Evolutionary conservation across 1,284 basidiomycete species (phyloP).

Genomic region (Megacollybia platyphylla): DNA sequence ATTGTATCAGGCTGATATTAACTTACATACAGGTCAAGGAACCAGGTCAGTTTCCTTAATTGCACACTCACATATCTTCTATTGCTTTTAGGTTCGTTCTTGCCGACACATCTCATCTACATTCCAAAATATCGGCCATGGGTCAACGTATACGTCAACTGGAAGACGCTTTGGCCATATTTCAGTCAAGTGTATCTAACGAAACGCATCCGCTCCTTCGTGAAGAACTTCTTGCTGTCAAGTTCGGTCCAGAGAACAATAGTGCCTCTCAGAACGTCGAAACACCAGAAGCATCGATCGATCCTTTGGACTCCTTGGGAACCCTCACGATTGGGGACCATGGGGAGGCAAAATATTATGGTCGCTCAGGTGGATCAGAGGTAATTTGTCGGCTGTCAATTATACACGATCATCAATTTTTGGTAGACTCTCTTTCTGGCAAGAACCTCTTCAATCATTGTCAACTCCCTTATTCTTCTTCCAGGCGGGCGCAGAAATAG

Average conservation of each 20-base stretch:
- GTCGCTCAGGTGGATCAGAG: conserved; percentile 45
- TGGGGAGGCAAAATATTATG: conserved; percentile 57
- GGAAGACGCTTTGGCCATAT: conserved; percentile 54
- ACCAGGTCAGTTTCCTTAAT: not conserved
- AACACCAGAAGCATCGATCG: conserved; percentile 13
- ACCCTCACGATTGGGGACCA: conserved; percentile 50
- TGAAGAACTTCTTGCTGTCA: conserved; percentile 48
- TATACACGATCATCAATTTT: conserved; percentile 3
- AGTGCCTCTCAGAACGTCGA: conserved; percentile 14
- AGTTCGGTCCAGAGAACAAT: conserved; percentile 36
- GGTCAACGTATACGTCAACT: conserved; percentile 60
- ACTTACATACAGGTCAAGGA: not conserved
- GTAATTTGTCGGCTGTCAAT: conserved; percentile 10
- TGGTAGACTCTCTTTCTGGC: conserved; percentile 36
- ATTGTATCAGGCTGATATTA: conserved; percentile 11
- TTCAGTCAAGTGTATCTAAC: conserved; percentile 45
- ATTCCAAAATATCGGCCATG: conserved; percentile 60
- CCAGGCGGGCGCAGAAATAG: conserved; percentile 41
- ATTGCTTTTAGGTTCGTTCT: conserved; percentile 44
- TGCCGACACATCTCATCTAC: conserved; percentile 58
- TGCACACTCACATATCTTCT: not conserved
- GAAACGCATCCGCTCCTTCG: conserved; percentile 53
- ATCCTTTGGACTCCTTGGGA: conserved; percentile 33
- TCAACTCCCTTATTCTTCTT: not conserved
- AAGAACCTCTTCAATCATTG: conserved; percentile 3